phyloP scores from a whole-genome alignment of 2,329 filamentous ascomycete genomes.

The Coccinonectria pachysandricola region DNA sequence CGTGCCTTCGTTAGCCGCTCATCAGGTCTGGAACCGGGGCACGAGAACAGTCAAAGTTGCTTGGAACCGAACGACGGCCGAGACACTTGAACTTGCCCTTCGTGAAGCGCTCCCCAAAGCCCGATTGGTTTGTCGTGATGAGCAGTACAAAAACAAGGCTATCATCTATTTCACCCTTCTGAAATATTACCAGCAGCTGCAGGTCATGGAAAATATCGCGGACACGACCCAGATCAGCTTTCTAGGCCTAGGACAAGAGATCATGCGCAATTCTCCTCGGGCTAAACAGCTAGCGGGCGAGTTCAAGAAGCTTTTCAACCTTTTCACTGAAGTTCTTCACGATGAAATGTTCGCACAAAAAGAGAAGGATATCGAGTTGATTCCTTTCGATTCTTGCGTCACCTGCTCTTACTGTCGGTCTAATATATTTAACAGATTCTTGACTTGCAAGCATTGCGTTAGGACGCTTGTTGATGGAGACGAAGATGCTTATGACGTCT shows the following conservation, averaged over 20 bases:
- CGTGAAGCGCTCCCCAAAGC: conserved; percentile 82
- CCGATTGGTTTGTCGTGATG: conserved; percentile 85
- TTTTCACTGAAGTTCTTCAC: conserved; percentile 70
- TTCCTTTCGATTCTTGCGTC: conserved; percentile 81
- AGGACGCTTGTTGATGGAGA: conserved; percentile 53
- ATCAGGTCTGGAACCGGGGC: conserved; percentile 97
- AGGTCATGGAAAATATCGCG: conserved; percentile 39
- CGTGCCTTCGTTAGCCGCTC: conserved; percentile 82
- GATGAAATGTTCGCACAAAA: conserved; percentile 76
- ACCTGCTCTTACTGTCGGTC: conserved; percentile 93
- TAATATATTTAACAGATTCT: conserved; percentile 94
- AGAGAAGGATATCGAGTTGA: conserved; percentile 61
- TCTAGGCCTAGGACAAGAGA: conserved; percentile 37
- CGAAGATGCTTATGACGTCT: conserved; percentile 87
- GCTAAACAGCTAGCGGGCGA: conserved; percentile 68
- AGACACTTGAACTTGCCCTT: conserved; percentile 79
- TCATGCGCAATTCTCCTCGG: conserved; percentile 30
- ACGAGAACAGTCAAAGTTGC: conserved; percentile 95
- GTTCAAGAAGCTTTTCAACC: conserved; percentile 67
- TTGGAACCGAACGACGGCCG: conserved; percentile 91
- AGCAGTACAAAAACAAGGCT: conserved; percentile 98
- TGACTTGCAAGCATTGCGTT: conserved; percentile 82
- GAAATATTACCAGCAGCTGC: conserved; percentile 61
- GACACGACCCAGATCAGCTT: conserved; percentile 35
- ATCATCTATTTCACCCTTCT: conserved; percentile 82